These are phyloP conservation scores for Chlamydomonas sp. DNA, from an alignment of 139 green algal genomes.

Conservation along the genomic window DNA sequence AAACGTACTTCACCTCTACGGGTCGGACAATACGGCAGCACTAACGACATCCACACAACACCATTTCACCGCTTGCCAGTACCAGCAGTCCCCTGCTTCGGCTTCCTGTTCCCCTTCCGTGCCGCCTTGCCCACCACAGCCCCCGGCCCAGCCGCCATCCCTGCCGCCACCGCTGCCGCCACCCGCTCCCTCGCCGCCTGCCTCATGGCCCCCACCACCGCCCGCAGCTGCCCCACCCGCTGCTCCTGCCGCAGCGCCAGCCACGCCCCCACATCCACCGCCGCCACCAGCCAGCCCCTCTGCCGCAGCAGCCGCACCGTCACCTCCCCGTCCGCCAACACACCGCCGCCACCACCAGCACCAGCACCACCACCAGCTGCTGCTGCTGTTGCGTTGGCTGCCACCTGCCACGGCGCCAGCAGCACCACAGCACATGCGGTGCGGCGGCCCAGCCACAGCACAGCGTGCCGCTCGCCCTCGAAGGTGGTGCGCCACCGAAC, in stretches of 20 bases:
- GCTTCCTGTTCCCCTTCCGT: not conserved
- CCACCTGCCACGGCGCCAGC: constrained; percentile 16
- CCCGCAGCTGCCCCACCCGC: constrained; percentile 4
- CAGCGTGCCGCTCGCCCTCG: not conserved
- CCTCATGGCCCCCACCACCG: constrained; percentile 1
- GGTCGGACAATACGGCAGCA: no score
- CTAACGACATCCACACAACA: no score
- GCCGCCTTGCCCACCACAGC: not conserved
- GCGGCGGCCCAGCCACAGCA: constrained; percentile 1
- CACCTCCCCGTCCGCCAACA: not conserved
- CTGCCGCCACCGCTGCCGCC: not conserved
- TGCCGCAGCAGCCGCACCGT: constrained; percentile 26
- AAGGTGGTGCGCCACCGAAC: constrained; percentile 10
- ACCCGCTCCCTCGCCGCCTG: not conserved
- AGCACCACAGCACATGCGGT: not conserved
- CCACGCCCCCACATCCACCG: constrained; percentile 21
- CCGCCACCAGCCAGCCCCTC: constrained; percentile 21
- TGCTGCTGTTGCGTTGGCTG: not conserved
- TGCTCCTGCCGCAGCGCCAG: not conserved
- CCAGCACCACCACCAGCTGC: not conserved
- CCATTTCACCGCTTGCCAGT: no score
- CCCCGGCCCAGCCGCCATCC: not conserved
- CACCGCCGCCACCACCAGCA: not conserved
- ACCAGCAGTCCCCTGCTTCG: no score
- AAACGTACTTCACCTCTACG: no score